Evolutionary conservation across 257 asterid species (phyloP).

Genomic region (Solanum tarapatanum): DNA sequence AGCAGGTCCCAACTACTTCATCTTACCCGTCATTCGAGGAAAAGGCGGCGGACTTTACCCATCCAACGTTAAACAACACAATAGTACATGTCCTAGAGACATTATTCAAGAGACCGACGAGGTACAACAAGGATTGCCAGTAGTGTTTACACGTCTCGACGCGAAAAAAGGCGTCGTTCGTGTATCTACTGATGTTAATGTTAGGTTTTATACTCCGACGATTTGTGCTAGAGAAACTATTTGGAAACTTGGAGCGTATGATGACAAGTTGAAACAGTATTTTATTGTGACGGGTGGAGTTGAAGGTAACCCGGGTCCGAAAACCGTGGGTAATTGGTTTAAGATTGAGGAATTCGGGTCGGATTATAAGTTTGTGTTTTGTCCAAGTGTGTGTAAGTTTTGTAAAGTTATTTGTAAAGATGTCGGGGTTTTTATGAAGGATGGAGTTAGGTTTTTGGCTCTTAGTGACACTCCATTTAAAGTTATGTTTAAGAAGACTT

Average conservation of each 20-base stretch:
- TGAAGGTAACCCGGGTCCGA: slow-evolving; percentile 5
- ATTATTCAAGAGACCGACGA: slow-evolving; percentile 2
- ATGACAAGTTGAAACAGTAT: not conserved
- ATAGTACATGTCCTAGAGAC: not conserved
- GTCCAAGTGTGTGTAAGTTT: slow-evolving; percentile 3
- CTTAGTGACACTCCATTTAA: slow-evolving; percentile 3
- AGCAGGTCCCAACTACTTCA: not conserved
- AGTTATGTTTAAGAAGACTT: slow-evolving; percentile 6
- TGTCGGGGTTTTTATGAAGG: not conserved
- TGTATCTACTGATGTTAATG: not conserved
- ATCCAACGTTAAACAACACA: not conserved
- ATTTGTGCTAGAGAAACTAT: slow-evolving; percentile 7
- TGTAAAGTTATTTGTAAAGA: slow-evolving; percentile 8
- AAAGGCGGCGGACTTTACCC: not conserved
- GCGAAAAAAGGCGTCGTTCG: not conserved
- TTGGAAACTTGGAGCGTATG: slow-evolving; percentile 1
- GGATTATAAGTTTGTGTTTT: slow-evolving; percentile 10
- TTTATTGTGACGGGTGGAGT: slow-evolving; percentile 6
- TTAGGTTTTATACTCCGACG: slow-evolving; percentile 1
- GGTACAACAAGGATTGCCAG: not conserved
- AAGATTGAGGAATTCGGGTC: slow-evolving; percentile 6
- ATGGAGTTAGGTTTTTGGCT: slow-evolving; percentile 6
- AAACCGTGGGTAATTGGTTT: slow-evolving; percentile 7
- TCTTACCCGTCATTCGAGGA: slow-evolving; percentile 1
- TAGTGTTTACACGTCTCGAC: not conserved